Evolutionary conservation across 495 filamentous ascomycete genomes (phyloP).

Genomic region (Rostrohypoxylon terebratum): DNA sequence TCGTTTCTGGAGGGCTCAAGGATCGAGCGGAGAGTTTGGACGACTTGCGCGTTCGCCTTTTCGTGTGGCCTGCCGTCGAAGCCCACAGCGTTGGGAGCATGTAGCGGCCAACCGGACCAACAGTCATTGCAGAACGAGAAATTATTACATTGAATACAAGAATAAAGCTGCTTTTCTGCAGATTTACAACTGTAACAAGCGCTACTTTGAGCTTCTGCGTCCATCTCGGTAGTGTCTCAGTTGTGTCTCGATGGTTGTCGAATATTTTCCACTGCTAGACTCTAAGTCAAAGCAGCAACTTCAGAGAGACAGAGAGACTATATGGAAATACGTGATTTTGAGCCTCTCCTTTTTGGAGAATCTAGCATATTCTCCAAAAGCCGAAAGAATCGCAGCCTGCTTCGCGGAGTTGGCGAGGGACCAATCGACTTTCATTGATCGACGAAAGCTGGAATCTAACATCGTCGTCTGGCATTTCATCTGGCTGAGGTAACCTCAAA

Average conservation of each 20-base stretch:
- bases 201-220: background rate
- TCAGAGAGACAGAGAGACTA: background rate
- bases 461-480: background rate
- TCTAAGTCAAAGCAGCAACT: background rate
- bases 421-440: background rate
- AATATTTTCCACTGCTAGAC: background rate
- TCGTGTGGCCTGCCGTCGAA: background rate
- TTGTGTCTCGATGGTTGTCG: background rate
- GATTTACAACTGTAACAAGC: background rate
- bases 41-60: background rate
- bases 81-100: background rate
- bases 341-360: background rate
- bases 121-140: background rate
- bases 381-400: background rate
- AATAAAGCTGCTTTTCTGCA: background rate
- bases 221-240: background rate
- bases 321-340: background rate
- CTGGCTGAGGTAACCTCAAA: background rate
- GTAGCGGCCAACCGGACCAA: background rate
- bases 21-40: background rate
- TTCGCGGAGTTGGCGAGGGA: background rate
- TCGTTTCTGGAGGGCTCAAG: background rate
- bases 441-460: background rate
- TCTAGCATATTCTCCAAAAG: background rate
- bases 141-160: constrained; percentile 1